Conservation (phyloP, 306 rosid species). For the Lotus japonicus region DNA sequence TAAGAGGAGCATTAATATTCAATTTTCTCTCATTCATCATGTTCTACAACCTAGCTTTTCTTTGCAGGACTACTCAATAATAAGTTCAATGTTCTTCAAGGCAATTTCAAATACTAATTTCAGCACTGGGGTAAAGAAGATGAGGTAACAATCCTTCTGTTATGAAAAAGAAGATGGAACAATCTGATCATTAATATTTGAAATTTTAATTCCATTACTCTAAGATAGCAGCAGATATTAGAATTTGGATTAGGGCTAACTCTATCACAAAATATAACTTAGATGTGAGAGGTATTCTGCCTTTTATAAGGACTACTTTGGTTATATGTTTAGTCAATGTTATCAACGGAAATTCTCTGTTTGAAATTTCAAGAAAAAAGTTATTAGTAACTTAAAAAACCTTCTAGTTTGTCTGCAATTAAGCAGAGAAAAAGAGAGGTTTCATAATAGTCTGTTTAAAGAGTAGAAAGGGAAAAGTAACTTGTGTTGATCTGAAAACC, state of each 20-base stretch:
- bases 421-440: too few species aligned
- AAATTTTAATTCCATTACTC: neutral
- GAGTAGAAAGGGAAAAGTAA: too few species aligned
- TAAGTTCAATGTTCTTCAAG: neutral
- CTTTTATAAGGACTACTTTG: too few species aligned
- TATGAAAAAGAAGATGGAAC: neutral
- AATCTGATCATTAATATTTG: slow-evolving; percentile 5
- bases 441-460: too few species aligned
- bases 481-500: neutral
- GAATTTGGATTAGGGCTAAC: too few species aligned
- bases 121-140: slow-evolving; percentile 1
- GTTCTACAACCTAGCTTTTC: slow-evolving; percentile 10
- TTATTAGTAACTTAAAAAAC: too few species aligned
- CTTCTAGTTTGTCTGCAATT: too few species aligned
- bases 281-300: too few species aligned
- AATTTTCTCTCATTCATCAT: slow-evolving; percentile 67
- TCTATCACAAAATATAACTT: too few species aligned
- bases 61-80: slow-evolving; percentile 1
- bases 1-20: slow-evolving; percentile 70
- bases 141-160: neutral
- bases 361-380: neutral
- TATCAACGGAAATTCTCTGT: neutral
- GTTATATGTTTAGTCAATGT: too few species aligned
- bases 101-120: neutral
- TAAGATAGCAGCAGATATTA: neutral